Conservation (phyloP, 768 basidiomycete species). For the Gymnopilus dilepis region DNA sequence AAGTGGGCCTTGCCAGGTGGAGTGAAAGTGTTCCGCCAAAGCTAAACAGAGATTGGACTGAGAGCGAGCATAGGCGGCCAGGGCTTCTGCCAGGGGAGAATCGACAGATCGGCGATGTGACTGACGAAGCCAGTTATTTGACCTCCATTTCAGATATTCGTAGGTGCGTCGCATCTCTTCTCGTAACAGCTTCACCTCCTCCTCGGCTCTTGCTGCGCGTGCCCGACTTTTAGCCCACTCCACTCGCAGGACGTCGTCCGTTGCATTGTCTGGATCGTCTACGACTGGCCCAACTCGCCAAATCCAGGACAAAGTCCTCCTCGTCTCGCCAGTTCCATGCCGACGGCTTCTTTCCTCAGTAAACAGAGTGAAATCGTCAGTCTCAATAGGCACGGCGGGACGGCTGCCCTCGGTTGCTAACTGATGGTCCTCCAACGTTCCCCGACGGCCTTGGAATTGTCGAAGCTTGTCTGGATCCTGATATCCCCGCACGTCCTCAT, state of each 20-base stretch:
- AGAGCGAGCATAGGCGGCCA: too few relatives aligned
- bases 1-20: too few relatives aligned
- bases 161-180: slow-evolving; percentile 29
- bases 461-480: slow-evolving; percentile 11
- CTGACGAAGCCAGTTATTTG: slow-evolving; percentile 10
- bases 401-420: background rate
- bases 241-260: slow-evolving; percentile 10
- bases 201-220: slow-evolving; percentile 4
- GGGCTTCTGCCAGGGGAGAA: too few relatives aligned
- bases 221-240: slow-evolving; percentile 24
- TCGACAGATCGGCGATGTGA: too few relatives aligned
- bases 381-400: background rate
- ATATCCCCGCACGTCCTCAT: slow-evolving; percentile 23
- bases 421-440: slow-evolving; percentile 11
- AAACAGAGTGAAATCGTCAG: background rate
- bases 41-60: too few relatives aligned
- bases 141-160: slow-evolving; percentile 23
- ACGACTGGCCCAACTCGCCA: slow-evolving; percentile 1
- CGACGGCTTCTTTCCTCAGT: background rate
- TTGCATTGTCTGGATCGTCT: background rate
- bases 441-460: background rate
- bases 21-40: too few relatives aligned
- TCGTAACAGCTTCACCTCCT: slow-evolving; percentile 24
- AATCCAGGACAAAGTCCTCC: slow-evolving; percentile 19
- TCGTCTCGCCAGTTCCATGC: slow-evolving; percentile 10